Percentiles rank a stretch among this genome's conserved stretches.
Evolutionary conservation across 768 basidiomycete species (phyloP).

Genomic region (Cystobasidium tubakii): DNA sequence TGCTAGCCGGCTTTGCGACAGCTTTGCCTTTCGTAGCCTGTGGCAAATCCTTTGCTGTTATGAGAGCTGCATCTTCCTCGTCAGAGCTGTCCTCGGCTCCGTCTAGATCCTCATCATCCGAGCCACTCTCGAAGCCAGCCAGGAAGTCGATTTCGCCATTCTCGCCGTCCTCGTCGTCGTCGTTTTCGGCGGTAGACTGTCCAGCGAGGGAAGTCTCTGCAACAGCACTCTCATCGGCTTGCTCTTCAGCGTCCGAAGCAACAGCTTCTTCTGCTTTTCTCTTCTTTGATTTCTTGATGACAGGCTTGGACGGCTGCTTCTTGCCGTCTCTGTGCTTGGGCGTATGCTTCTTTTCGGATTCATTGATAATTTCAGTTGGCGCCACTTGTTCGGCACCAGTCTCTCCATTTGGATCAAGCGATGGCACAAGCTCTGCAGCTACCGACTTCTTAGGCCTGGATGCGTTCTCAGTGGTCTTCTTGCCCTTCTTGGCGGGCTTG

Average conservation of each 20-base stretch:
- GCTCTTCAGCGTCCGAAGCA: conserved; percentile 7
- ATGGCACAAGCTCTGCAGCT: background rate
- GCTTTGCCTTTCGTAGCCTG: background rate
- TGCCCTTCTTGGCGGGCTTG: conserved; percentile 6
- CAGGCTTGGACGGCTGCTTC: conserved; percentile 12
- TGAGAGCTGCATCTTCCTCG: background rate
- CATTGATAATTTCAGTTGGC: conserved; percentile 21
- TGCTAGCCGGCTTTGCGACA: background rate
- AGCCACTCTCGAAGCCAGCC: conserved; percentile 9
- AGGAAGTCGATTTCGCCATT: conserved; percentile 2
- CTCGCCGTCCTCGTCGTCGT: background rate
- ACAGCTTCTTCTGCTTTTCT: conserved; percentile 19
- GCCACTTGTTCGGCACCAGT: conserved; percentile 18
- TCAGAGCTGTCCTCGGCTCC: background rate
- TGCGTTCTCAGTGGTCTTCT: background rate
- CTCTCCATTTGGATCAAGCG: background rate
- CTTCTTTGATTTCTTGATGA: conserved; percentile 30
- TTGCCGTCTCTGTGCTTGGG: conserved; percentile 30
- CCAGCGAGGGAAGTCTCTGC: conserved; percentile 14
- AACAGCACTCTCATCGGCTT: background rate
- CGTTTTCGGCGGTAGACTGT: background rate
- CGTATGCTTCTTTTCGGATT: conserved; percentile 10
- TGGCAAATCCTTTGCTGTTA: conserved; percentile 9
- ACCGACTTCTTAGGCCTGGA: background rate
- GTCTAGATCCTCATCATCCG: background rate